Conservation (phyloP, 2,329 filamentous ascomycete genomes). For the Arthrocladium fulminans region DNA sequence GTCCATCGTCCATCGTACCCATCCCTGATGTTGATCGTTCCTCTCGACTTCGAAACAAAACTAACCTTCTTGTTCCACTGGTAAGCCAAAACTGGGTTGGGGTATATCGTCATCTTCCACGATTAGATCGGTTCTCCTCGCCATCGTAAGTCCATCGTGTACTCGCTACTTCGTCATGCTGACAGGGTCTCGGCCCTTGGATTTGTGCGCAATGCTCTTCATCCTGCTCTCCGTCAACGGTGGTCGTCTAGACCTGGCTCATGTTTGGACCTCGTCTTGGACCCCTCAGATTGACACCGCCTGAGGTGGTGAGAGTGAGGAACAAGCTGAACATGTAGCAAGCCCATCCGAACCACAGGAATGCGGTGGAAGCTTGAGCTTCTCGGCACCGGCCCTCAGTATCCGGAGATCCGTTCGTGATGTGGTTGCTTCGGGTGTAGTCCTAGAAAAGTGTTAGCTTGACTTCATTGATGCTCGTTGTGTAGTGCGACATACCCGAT, state of each 20-base stretch:
- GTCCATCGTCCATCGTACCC: conserved; percentile 1
- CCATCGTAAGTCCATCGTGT: background rate
- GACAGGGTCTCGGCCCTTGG: background rate
- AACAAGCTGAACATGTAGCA: conserved; percentile 35
- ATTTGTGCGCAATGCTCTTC: conserved; percentile 1
- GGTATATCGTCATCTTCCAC: conserved; percentile 1
- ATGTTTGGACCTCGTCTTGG: conserved; percentile 32
- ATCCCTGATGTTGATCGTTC: background rate
- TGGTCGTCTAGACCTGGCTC: conserved; percentile 35
- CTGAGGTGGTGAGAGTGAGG: conserved; percentile 30
- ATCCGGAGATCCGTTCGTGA: conserved; percentile 36
- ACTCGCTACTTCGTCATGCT: background rate
- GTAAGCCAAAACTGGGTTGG: background rate
- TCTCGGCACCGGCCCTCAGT: conserved; percentile 40
- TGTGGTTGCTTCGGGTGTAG: conserved; percentile 35
- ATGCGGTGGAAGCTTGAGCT: conserved; percentile 42
- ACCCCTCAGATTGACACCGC: conserved; percentile 28
- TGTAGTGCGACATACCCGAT: conserved; percentile 31
- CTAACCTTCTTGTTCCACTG: background rate
- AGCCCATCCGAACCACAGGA: conserved; percentile 44
- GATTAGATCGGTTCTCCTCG: background rate
- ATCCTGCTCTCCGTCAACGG: background rate
- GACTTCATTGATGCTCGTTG: background rate
- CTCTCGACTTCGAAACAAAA: background rate
- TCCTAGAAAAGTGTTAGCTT: conserved; percentile 22